These are phyloP conservation scores for Corylus americana DNA, from an alignment of 306 rosid genomes.

Conservation along the genomic window DNA sequence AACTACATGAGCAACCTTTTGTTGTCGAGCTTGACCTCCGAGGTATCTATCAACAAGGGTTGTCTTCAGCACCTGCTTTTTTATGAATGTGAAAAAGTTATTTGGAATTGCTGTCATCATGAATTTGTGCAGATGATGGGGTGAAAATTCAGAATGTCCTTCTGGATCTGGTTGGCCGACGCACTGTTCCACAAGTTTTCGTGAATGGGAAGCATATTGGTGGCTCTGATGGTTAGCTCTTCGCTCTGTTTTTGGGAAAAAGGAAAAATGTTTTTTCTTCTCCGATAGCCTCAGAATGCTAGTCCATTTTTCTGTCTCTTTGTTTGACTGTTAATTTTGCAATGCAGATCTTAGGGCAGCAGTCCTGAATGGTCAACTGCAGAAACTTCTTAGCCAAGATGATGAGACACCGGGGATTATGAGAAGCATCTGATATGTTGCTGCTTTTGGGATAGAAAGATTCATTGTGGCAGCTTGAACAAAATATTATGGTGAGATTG, in stretches of 20 bases:
- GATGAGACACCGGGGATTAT: constrained; percentile 32
- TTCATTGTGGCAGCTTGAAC: background rate
- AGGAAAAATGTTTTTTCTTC: constrained; percentile 4
- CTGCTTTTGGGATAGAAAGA: background rate
- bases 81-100: background rate
- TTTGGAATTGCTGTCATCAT: background rate
- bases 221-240: constrained; percentile 82
- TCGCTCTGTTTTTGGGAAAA: background rate
- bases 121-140: constrained; percentile 65
- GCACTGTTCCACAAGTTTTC: constrained; percentile 86
- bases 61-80: background rate
- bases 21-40: constrained; percentile 87
- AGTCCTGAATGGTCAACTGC: constrained; percentile 69
- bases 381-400: constrained; percentile 67
- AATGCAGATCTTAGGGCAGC: constrained; percentile 72
- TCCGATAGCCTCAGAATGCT: background rate
- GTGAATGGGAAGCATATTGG: constrained; percentile 91
- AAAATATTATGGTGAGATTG: background rate
- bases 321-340: background rate
- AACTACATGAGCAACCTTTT: constrained; percentile 66
- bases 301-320: background rate
- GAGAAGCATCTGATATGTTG: constrained; percentile 18
- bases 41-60: constrained; percentile 42
- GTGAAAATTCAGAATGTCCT: constrained; percentile 68
- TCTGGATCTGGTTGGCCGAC: constrained; percentile 71